phyloP scores from a whole-genome alignment of 1,284 basidiomycete species.

The Baeospora myosura region DNA sequence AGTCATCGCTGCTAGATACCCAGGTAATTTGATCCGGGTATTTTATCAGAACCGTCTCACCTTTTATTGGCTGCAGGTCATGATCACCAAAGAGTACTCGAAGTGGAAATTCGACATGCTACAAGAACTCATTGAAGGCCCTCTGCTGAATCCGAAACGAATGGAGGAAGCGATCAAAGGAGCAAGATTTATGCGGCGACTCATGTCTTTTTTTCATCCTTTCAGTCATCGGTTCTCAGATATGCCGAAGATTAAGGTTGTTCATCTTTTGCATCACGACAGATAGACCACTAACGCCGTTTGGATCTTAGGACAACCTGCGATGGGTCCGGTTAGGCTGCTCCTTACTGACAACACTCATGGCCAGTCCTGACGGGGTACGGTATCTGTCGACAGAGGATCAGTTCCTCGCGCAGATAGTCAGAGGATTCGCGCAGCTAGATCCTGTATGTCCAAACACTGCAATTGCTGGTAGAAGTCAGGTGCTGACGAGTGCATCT shows the following conservation, averaged over 20 bases:
- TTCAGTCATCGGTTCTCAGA: slow-evolving; percentile 82
- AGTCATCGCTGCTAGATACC: slow-evolving; percentile 75
- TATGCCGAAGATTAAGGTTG: slow-evolving; percentile 66
- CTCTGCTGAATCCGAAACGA: slow-evolving; percentile 85
- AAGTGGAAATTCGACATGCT: slow-evolving; percentile 92
- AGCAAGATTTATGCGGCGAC: slow-evolving; percentile 78
- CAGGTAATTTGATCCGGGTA: slow-evolving; percentile 41
- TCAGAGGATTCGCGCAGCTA: slow-evolving; percentile 85
- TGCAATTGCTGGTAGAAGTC: not conserved
- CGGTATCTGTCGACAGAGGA: slow-evolving; percentile 80
- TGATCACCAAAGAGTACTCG: slow-evolving; percentile 81
- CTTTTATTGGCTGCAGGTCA: slow-evolving; percentile 48
- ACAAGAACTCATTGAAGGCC: slow-evolving; percentile 88
- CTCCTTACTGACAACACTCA: slow-evolving; percentile 74
- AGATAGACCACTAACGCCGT: no score
- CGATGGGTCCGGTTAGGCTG: slow-evolving; percentile 86
- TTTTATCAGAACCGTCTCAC: slow-evolving; percentile 12
- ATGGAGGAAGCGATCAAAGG: slow-evolving; percentile 93
- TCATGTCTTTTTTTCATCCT: slow-evolving; percentile 92
- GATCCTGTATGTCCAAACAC: slow-evolving; percentile 68
- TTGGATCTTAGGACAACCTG: slow-evolving; percentile 59
- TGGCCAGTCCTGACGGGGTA: slow-evolving; percentile 79
- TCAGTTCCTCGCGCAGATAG: slow-evolving; percentile 79
- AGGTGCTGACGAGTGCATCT: slow-evolving; percentile 1
- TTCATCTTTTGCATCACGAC: slow-evolving; percentile 1